These are phyloP conservation scores for Mortierella sp. DNA, from an alignment of 371 early-diverging fungal species.

Conservation along the genomic window DNA sequence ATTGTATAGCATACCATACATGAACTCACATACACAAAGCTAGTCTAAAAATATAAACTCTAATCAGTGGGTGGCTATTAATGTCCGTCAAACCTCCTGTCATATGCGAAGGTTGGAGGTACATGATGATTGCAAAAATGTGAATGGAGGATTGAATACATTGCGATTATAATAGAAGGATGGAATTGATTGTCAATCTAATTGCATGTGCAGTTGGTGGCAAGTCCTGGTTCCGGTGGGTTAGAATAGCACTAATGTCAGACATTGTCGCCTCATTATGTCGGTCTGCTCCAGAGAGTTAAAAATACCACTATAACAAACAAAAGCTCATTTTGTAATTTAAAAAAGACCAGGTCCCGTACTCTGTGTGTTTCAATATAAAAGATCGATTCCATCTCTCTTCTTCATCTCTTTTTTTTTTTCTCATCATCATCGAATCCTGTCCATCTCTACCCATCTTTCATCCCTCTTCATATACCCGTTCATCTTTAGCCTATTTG, in stretches of 20 bases:
- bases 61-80: neutral
- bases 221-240: too few relatives aligned
- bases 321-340: neutral
- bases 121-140: too few relatives aligned
- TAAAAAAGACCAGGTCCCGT: neutral
- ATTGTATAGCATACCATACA: neutral
- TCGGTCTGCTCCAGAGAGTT: neutral
- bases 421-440: constrained; percentile 4
- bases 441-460: constrained; percentile 15
- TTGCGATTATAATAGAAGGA: too few relatives aligned
- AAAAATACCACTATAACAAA: neutral
- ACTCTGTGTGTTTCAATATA: neutral
- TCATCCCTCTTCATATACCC: constrained; percentile 24
- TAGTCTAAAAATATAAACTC: neutral
- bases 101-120: too few relatives aligned
- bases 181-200: too few relatives aligned
- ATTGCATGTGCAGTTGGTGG: too few relatives aligned
- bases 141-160: too few relatives aligned
- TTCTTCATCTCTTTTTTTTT: constrained; percentile 8
- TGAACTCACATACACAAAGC: constrained; percentile 5
- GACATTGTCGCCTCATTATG: too few relatives aligned
- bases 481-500: neutral
- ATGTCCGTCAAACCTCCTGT: too few relatives aligned
- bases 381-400: constrained; percentile 8
- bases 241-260: too few relatives aligned